Evolutionary conservation across 768 basidiomycete genomes (phyloP).

Genomic region (Kwoniella sp.): DNA sequence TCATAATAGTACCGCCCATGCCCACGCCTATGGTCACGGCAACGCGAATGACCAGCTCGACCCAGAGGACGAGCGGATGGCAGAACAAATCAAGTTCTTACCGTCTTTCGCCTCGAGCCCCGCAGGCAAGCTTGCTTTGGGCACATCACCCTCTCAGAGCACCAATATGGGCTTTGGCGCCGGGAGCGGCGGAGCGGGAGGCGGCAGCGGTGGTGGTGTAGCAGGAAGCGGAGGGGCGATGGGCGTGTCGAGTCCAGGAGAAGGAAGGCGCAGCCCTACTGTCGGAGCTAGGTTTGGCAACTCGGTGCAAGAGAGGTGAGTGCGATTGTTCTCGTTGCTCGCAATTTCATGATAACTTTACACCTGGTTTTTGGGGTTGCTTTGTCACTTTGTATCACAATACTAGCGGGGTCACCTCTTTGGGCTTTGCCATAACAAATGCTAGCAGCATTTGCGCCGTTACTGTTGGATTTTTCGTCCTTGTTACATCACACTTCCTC

Average conservation of each 20-base stretch:
- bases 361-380: too few relatives aligned
- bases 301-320: constrained; percentile 30
- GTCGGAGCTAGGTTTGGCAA: constrained; percentile 12
- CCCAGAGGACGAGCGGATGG: constrained; percentile 44
- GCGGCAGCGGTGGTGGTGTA: not conserved
- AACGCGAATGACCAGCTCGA: constrained; percentile 40
- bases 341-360: too few relatives aligned
- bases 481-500: too few relatives aligned
- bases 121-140: constrained; percentile 44
- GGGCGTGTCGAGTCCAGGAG: constrained; percentile 21
- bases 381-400: too few relatives aligned
- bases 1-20: not conserved
- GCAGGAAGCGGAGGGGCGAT: not conserved
- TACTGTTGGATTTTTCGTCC: too few relatives aligned
- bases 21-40: not conserved
- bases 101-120: constrained; percentile 45
- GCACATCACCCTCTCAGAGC: constrained; percentile 16
- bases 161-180: not conserved
- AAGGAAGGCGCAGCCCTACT: constrained; percentile 31
- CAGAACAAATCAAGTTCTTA: constrained; percentile 44
- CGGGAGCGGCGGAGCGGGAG: not conserved
- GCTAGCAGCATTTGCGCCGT: too few relatives aligned
- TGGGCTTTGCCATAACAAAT: too few relatives aligned
- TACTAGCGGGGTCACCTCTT: too few relatives aligned
- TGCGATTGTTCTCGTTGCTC: too few relatives aligned